phyloP scores from a whole-genome alignment of 2,329 filamentous ascomycete genomes.

The Sphaerulina vaccinii region DNA sequence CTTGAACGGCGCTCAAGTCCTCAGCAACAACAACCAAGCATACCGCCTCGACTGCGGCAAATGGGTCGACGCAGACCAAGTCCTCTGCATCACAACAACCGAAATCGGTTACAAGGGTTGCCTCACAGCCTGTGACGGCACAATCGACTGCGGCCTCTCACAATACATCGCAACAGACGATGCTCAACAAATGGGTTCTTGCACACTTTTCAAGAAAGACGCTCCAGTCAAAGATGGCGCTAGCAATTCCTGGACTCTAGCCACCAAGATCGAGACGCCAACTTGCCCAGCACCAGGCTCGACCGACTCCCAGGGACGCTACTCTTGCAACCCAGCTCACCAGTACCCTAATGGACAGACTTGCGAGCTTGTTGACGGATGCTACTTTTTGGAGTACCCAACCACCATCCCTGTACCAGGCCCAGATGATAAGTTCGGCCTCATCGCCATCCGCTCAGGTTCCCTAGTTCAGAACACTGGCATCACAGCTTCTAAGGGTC shows the following conservation, averaged over 20 bases:
- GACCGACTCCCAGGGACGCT: not conserved
- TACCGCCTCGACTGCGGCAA: conserved; percentile 20
- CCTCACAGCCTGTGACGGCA: conserved; percentile 20
- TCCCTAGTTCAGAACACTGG: conserved; percentile 23
- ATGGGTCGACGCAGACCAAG: conserved; percentile 9
- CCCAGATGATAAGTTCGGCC: conserved; percentile 19
- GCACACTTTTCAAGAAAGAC: conserved; percentile 9
- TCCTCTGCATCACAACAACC: conserved; percentile 14
- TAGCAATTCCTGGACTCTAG: conserved; percentile 11
- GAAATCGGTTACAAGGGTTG: conserved; percentile 17
- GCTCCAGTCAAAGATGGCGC: conserved; percentile 5
- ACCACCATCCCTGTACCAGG: not conserved
- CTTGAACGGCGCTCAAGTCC: conserved; percentile 1
- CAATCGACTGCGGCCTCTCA: conserved; percentile 11
- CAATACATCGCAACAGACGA: conserved; percentile 15
- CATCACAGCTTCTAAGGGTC: conserved; percentile 19
- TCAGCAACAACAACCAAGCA: conserved; percentile 8
- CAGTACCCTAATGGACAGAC: too few relatives aligned
- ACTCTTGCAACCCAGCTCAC: too few relatives aligned
- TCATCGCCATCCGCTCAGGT: conserved; percentile 24
- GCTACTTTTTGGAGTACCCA: too few relatives aligned
- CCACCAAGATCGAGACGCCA: conserved; percentile 1
- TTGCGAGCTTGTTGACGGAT: too few relatives aligned
- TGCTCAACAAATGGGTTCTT: conserved; percentile 12
- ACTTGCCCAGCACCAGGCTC: not conserved